Evolutionary conservation across 768 basidiomycete genomes (phyloP), one percentile per base, ranked within the genome.

Genomic region (Boletales sp.): DNA sequence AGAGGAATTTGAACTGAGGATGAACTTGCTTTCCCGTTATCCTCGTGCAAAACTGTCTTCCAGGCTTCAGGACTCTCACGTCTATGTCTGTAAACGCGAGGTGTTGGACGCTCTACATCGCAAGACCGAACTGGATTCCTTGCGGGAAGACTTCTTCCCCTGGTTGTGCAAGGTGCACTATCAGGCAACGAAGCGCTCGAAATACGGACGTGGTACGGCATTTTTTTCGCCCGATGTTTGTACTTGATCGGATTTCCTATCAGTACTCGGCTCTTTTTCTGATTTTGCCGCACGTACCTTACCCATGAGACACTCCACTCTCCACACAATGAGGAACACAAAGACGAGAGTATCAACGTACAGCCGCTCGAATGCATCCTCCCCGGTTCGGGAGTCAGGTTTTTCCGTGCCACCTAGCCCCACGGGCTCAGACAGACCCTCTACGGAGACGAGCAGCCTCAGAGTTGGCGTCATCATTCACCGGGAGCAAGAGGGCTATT

Each of bases 161-260:
- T 97, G 93, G 90, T 63, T 97, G 48, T 88, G 91, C 70, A 93
- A 90, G 63, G 72, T 89, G 7, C 88, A 90, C 53, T 92, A 92
- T 64, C 84, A 84, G 51, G 71, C 72, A 10, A 73, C 75, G 14
- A 84, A 81, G 57, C 73, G 74, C 55, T 69, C 66, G 41, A 86
- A 82, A 68, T 88, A 87, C 54, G 78, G 72, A 30, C 67, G 70
- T 53, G 68, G 87, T 87, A 61, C 8, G 52, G 67, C 21, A 45
- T 40, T 43, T 40, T 47, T 18, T 31, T 52, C 4, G 29, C 37
- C 31, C 35, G 51, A 50, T 31, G 4, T 17, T 12, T 12, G 2
- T 19, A 31, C 36, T 48, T 32, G 14, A 43, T 19, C 17, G 31
- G 40, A 14, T 5, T 18, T 15, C 42, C 37, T 15, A 8, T 0